Conservation (phyloP, 2,329 filamentous ascomycete species). For the Trichoderma asperellum region DNA sequence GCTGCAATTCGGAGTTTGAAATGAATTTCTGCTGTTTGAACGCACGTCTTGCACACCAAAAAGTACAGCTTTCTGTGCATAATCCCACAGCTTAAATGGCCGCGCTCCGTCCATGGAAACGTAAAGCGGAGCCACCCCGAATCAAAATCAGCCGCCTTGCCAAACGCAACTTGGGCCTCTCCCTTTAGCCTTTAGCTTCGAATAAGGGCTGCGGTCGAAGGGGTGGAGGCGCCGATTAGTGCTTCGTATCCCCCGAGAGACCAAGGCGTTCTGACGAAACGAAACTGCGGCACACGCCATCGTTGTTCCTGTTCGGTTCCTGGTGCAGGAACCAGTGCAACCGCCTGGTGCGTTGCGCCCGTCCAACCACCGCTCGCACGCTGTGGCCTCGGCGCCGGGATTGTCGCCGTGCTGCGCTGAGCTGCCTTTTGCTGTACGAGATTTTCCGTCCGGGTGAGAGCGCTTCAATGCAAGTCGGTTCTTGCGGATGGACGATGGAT, state of each 20-base stretch:
- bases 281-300: conserved; percentile 14
- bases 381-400: neutral
- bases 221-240: conserved; percentile 26
- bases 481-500: conserved; percentile 15
- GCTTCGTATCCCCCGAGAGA: conserved; percentile 27
- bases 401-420: neutral
- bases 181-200: conserved; percentile 25
- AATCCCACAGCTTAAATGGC: neutral
- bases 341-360: conserved; percentile 18
- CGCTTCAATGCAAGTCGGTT: neutral
- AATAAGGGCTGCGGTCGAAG: conserved; percentile 7
- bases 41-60: neutral
- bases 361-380: neutral
- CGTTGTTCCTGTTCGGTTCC: conserved; percentile 19
- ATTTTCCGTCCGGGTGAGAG: neutral
- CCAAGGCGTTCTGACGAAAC: conserved; percentile 16
- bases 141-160: neutral
- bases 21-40: neutral
- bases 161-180: neutral
- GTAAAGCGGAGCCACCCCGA: conserved; percentile 5
- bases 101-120: neutral
- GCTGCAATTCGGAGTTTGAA: neutral
- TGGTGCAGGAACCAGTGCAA: conserved; percentile 29
- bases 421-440: neutral
- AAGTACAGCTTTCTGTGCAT: neutral